Evolutionary conservation across 768 basidiomycete genomes (phyloP).

Genomic region (Mycena galopus): DNA sequence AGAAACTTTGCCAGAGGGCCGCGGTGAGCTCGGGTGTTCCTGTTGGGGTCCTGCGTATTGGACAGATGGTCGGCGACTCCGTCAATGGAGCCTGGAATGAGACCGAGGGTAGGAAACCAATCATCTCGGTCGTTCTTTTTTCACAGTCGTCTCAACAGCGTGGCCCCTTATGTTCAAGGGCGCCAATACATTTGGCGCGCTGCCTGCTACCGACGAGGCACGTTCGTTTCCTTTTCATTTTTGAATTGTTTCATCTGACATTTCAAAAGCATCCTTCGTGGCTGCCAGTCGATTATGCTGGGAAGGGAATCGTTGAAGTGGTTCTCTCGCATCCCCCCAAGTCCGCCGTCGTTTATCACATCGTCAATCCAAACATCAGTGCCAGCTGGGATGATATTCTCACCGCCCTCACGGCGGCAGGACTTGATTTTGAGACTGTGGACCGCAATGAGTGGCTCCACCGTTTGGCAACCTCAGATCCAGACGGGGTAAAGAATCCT

Average conservation of each 20-base stretch:
- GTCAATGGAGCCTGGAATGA: constrained; percentile 65
- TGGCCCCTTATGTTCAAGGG: constrained; percentile 61
- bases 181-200: constrained; percentile 53
- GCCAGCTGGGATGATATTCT: constrained; percentile 57
- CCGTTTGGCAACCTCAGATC: constrained; percentile 49
- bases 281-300: constrained; percentile 68
- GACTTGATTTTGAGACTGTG: constrained; percentile 56
- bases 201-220: constrained; percentile 48
- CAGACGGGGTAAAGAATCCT: constrained; percentile 55
- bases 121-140: background rate
- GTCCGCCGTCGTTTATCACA: constrained; percentile 50
- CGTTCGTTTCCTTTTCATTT: constrained; percentile 23
- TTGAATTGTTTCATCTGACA: background rate
- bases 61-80: constrained; percentile 68
- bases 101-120: constrained; percentile 53
- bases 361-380: constrained; percentile 50
- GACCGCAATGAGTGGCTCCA: constrained; percentile 52
- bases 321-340: constrained; percentile 38
- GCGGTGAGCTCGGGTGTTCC: constrained; percentile 43
- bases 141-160: constrained; percentile 30
- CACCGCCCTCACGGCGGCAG: constrained; percentile 50
- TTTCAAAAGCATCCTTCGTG: constrained; percentile 54
- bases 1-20: constrained; percentile 64
- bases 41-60: constrained; percentile 60
- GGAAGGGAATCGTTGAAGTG: constrained; percentile 60